phyloP scores from a whole-genome alignment of 1,139 yeast genomes.

The Suhomyces panamericanus region DNA sequence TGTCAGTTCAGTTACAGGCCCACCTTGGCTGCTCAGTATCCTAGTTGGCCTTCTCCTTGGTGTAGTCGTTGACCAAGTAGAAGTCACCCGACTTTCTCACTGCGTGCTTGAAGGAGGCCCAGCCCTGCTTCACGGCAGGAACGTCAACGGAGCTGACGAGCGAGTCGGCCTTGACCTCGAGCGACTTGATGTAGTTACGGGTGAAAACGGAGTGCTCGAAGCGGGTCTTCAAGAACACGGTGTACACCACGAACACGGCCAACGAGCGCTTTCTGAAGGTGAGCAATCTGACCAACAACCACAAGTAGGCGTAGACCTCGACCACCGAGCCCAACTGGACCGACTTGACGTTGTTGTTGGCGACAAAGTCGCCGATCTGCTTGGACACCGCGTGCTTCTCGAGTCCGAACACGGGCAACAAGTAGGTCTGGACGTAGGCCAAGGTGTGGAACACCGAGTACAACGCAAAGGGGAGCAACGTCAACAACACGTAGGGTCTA shows the following conservation, averaged over 20 bases:
- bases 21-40: too few relatives aligned
- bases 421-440: conserved; percentile 61
- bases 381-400: conserved; percentile 40
- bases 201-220: conserved; percentile 76
- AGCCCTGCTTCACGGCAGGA: conserved; percentile 61
- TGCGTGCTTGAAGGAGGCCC: conserved; percentile 58
- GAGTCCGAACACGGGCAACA: conserved; percentile 66
- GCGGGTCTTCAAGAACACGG: conserved; percentile 72
- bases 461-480: conserved; percentile 64
- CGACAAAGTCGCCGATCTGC: conserved; percentile 54
- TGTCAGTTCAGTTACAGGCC: too few relatives aligned
- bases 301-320: conserved; percentile 59
- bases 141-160: conserved; percentile 51
- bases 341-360: conserved; percentile 65
- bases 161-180: conserved; percentile 75
- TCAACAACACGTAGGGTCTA: conserved; percentile 51
- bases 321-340: conserved; percentile 70
- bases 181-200: conserved; percentile 64
- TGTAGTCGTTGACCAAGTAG: conserved; percentile 39
- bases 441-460: conserved; percentile 74
- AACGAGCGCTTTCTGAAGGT: conserved; percentile 67
- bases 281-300: conserved; percentile 54
- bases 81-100: conserved; percentile 38
- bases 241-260: conserved; percentile 57
- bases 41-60: conserved; percentile 24